Evolutionary conservation across 331 rosid genomes (phyloP).

Genomic region (Quercus phellos): DNA sequence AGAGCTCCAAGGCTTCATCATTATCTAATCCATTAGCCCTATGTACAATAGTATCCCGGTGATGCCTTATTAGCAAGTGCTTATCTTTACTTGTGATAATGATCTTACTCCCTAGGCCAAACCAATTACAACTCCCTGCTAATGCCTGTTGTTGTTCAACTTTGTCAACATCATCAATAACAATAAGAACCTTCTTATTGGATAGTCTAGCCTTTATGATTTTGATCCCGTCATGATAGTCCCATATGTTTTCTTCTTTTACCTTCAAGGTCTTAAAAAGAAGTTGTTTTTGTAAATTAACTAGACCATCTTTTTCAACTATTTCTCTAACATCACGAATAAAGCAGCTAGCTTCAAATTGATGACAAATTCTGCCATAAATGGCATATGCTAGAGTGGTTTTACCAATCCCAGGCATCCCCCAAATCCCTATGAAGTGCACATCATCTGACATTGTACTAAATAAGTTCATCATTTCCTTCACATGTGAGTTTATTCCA

Average conservation of each 20-base stretch:
- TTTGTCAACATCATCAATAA: constrained; percentile 36
- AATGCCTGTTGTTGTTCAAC: not conserved
- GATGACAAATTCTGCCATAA: not conserved
- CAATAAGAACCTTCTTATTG: constrained; percentile 15
- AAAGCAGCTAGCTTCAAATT: not conserved
- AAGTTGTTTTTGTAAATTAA: no score
- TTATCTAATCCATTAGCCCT: not conserved
- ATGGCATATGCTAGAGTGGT: not conserved
- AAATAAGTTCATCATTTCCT: not conserved
- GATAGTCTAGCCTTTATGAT: fast-evolving
- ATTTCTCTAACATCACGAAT: fast-evolving
- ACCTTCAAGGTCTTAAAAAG: fast-evolving
- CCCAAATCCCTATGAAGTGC: constrained; percentile 9
- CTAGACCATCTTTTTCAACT: not conserved
- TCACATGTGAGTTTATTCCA: no score
- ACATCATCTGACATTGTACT: not conserved
- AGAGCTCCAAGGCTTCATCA: not conserved
- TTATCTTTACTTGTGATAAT: constrained; percentile 5
- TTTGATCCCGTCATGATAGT: fast-evolving
- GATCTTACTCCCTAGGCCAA: constrained; percentile 15
- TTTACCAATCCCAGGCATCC: constrained; percentile 19
- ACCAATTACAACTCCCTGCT: fast-evolving
- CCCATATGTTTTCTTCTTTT: not conserved
- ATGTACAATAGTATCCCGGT: not conserved
- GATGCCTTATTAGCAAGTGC: not conserved